phyloP scores from a whole-genome alignment of 1,139 yeast genomes.

The Yamadazyma epiphylla region DNA sequence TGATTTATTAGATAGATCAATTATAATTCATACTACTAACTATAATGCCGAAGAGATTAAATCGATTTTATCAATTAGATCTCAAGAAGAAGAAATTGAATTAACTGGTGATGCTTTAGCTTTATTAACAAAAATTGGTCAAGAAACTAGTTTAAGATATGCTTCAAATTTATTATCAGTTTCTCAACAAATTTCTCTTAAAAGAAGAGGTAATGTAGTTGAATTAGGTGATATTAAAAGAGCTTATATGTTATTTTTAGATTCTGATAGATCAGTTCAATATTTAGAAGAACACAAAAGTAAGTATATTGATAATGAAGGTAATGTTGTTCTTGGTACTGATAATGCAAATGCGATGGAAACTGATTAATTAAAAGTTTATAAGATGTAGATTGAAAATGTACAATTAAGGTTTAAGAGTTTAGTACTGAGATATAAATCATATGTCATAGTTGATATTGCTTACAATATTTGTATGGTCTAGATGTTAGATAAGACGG shows the following conservation, averaged over 20 bases:
- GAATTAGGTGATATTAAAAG: conserved; percentile 85
- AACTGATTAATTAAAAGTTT: conserved; percentile 26
- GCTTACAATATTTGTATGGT: no score
- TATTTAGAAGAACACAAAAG: conserved; percentile 65
- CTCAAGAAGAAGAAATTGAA: conserved; percentile 96
- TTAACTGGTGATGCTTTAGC: conserved; percentile 80
- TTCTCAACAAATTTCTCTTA: conserved; percentile 77
- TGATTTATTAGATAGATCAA: conserved; percentile 90
- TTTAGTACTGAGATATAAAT: no score
- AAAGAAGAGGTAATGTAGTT: conserved; percentile 68
- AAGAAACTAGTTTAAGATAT: conserved; percentile 89
- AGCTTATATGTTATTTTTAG: conserved; percentile 82
- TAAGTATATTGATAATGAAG: conserved; percentile 71
- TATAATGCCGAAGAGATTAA: conserved; percentile 81
- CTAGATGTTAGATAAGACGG: no score
- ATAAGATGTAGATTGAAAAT: conserved; percentile 5
- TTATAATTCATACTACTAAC: conserved; percentile 80
- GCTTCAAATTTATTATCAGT: conserved; percentile 90
- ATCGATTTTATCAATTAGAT: conserved; percentile 82
- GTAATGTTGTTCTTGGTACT: conserved; percentile 53
- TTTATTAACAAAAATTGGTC: conserved; percentile 85
- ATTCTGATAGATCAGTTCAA: conserved; percentile 81
- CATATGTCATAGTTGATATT: no score
- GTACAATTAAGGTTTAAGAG: not conserved
- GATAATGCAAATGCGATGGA: conserved; percentile 36